Evolutionary conservation across 306 rosid species (phyloP).

Genomic region (Dalbergia oliveri): DNA sequence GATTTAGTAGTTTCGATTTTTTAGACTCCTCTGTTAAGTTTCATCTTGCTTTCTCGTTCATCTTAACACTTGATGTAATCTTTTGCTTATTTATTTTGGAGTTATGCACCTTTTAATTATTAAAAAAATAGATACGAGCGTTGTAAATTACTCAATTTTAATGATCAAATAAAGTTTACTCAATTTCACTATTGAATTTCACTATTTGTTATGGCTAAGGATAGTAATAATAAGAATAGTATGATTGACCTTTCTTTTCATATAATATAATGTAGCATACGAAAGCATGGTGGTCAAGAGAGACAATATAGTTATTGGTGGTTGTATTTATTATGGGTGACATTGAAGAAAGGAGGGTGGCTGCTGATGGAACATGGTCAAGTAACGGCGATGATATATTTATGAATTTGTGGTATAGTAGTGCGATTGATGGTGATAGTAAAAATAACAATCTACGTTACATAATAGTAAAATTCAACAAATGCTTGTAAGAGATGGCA

Average conservation of each 20-base stretch:
- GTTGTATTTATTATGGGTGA: slow-evolving; percentile 35
- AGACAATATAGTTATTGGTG: slow-evolving; percentile 24
- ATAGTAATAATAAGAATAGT: slow-evolving; percentile 14
- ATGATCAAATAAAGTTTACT: not conserved
- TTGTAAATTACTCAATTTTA: too few species aligned
- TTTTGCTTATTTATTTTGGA: too few species aligned
- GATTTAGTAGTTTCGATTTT: too few species aligned
- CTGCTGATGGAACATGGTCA: slow-evolving; percentile 45
- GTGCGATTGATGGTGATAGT: slow-evolving; percentile 49
- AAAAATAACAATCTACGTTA: slow-evolving; percentile 31
- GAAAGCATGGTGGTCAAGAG: slow-evolving; percentile 41
- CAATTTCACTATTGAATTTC: not conserved
- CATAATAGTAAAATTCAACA: slow-evolving; percentile 26
- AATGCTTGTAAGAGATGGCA: not conserved
- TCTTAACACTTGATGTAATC: too few species aligned
- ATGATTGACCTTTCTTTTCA: not conserved
- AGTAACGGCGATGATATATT: slow-evolving; percentile 45
- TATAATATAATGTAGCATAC: slow-evolving; percentile 9
- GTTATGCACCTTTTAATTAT: too few species aligned
- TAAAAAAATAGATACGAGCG: too few species aligned
- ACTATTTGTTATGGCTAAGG: slow-evolving; percentile 10
- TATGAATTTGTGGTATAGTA: slow-evolving; percentile 29
- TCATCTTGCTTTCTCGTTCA: too few species aligned
- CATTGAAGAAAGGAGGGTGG: slow-evolving; percentile 38
- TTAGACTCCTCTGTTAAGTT: too few species aligned